Base-by-base conservation (phyloP, 2,329 filamentous ascomycete species). In the Claviceps citrina region DNA sequence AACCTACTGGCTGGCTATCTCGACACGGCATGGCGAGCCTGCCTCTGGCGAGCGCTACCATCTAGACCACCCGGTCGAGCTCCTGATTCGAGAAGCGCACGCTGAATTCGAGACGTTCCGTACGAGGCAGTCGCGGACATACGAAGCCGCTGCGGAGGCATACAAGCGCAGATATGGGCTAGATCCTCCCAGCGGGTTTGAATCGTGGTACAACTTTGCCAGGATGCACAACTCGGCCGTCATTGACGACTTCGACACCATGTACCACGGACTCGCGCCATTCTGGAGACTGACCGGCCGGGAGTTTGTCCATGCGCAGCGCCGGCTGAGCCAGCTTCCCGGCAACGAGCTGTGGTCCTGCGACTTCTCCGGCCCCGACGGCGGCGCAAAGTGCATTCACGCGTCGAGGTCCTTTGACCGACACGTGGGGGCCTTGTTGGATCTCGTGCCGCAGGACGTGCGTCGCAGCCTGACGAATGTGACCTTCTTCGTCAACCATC, bases 171-270 rank as follows among this genome's bases (percentile, higher is more conserved):
- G 66, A 16, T 70, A 71, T 41, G 45, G 43, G 0, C 47, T 59
- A 1, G 54, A 62, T 1, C 68, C 67, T 0, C 69, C 68, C 0
- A 51, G 54, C 0, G 68, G 69, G 0, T 71, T 71, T 24, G 50
- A 63, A 1, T 51, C 44, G 3, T 72, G 68, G 69, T 66, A 58
- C 18, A 46, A 57, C 1, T 70, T 59, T 36, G 66, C 67, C 1
- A 37, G 47, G 2, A 45, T 46, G 0, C 51, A 65, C 1, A 25
- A 60, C 2, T 68, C 66, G 0, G 55, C 55, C 0, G 57, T 71
- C n/a, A 68, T 71, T 25, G 67, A 71, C 42, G 63, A 71, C 3
- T 71, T 66, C 22, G 64, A 71, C 30, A 54, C 48, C 1, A 65
- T 72, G 2, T 50, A 60, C 31, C 43, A 62, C 0, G 44, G 52